Evolutionary conservation across 192 early-diverging fungal species (phyloP), one percentile per base, ranked within the genome.

Genomic region (Linnemannia elongata): DNA sequence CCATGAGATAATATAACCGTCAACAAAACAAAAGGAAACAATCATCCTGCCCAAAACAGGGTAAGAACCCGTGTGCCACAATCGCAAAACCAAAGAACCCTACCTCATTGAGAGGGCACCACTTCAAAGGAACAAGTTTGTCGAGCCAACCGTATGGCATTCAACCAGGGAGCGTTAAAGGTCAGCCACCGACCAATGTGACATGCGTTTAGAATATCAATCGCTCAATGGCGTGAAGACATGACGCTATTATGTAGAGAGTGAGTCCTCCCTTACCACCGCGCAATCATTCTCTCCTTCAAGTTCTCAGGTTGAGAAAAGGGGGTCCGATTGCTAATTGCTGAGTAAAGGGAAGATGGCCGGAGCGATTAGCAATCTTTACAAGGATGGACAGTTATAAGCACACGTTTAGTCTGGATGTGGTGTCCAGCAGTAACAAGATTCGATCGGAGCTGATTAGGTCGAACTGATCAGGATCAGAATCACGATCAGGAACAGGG

Each of bases 1-100:
- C 27, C 60, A 33, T 66, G 24, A 66, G 3, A 33, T 3, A 4
- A 57, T 9, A 66, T 3, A 13, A 12, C 60, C 9, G 15, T 33
- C 60, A 33, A 66, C 60, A 33, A 66, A 27, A 60, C 13, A 13
- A n/a, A 35, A 8, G 12, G 9, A 52, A 42, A 49, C 57, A 10
- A 22, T 27, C 33, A 76, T 44, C 57, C 39, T 76, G 55, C 75
- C 75, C 75, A 76, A 76, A 76, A 76, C 75, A 76, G 57, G 75
- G 75, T 41, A 76, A 9, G 75, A 76, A 68, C 39, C 24, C 30
- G 5, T n/a, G 8, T 35, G n/a, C n/a, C 17, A 74, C 44, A 49
- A 73, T 24, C 42, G 17, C 15, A 47, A 42, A 42, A 33, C 22
- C 45, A 17, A 24, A 24, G 39, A 76, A 57, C 60, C 75, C 75